Evolutionary conservation across 768 basidiomycete species (phyloP).

Genomic region (Grammothele lineata): DNA sequence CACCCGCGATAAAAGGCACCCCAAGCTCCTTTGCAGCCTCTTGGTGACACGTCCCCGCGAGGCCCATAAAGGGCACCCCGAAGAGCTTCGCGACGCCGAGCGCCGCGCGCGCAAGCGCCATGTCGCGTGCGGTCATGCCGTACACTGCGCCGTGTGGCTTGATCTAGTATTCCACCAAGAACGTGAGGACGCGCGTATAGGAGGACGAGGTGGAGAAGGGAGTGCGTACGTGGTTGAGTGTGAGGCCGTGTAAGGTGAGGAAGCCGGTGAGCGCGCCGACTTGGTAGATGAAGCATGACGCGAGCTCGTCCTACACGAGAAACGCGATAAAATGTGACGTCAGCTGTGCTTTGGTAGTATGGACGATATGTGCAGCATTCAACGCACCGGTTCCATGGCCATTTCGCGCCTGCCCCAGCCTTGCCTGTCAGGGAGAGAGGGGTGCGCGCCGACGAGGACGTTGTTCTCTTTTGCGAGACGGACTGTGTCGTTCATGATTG

Average conservation of each 20-base stretch:
- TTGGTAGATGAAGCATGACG: constrained; percentile 59
- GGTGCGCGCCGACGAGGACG: constrained; percentile 64
- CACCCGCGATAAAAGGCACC: constrained; percentile 60
- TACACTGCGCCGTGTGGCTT: constrained; percentile 64
- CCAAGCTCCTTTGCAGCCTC: constrained; percentile 48
- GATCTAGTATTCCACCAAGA: constrained; percentile 31
- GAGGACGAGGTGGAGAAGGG: background rate
- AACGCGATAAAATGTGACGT: too few relatives aligned
- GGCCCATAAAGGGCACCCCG: constrained; percentile 53
- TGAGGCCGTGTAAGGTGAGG: constrained; percentile 46
- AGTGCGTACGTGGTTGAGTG: constrained; percentile 49
- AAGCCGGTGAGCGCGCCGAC: constrained; percentile 63
- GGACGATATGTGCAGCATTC: background rate
- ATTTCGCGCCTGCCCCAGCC: constrained; percentile 67
- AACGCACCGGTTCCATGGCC: constrained; percentile 51
- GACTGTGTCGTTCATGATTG: constrained; percentile 63
- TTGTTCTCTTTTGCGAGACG: constrained; percentile 49
- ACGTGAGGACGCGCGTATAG: background rate
- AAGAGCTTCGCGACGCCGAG: constrained; percentile 54
- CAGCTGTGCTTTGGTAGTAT: background rate
- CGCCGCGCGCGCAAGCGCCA: constrained; percentile 50
- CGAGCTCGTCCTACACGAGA: constrained; percentile 46
- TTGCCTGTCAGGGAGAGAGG: constrained; percentile 57
- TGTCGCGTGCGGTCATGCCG: constrained; percentile 52
- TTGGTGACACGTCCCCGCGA: constrained; percentile 63